Conservation (phyloP, 2,329 filamentous ascomycete genomes). For the Fusarium abutilonis region DNA sequence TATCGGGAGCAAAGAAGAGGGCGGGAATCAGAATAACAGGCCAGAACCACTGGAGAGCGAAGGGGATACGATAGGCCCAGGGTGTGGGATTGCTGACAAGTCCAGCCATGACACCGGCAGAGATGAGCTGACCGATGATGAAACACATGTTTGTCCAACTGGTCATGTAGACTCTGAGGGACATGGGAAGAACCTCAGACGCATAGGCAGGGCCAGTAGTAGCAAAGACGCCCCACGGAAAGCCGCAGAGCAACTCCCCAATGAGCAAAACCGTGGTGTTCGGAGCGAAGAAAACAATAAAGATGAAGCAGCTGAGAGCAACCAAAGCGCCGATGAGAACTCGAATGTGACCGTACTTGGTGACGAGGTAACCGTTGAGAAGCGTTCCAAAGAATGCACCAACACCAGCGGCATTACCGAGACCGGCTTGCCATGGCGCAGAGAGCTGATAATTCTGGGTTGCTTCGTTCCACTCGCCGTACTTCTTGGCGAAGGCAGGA, state of each 20-base stretch:
- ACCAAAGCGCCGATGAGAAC: slow-evolving; percentile 56
- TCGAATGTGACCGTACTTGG: slow-evolving; percentile 55
- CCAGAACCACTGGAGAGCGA: slow-evolving; percentile 61
- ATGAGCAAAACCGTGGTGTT: slow-evolving; percentile 52
- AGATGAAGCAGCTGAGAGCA: slow-evolving; percentile 55
- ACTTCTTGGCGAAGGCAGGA: slow-evolving; percentile 44
- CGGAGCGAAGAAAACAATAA: slow-evolving; percentile 58
- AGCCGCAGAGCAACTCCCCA: slow-evolving; percentile 57
- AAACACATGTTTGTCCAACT: slow-evolving; percentile 60
- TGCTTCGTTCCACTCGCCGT: slow-evolving; percentile 45
- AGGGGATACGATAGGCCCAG: slow-evolving; percentile 60
- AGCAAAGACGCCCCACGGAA: slow-evolving; percentile 58
- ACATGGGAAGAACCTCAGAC: slow-evolving; percentile 53
- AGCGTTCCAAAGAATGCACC: slow-evolving; percentile 61
- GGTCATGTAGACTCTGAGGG: slow-evolving; percentile 57
- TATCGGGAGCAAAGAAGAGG: slow-evolving; percentile 58
- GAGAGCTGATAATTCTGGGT: slow-evolving; percentile 52
- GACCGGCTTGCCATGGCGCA: slow-evolving; percentile 61
- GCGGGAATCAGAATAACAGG: slow-evolving; percentile 54
- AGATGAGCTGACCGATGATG: slow-evolving; percentile 58
- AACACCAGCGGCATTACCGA: slow-evolving; percentile 56
- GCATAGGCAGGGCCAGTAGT: slow-evolving; percentile 60
- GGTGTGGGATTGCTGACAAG: slow-evolving; percentile 47
- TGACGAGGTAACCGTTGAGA: slow-evolving; percentile 58
- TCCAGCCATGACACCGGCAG: slow-evolving; percentile 47